Percentiles rank a stretch among this genome's conserved stretches.
Evolutionary conservation across 2,329 filamentous ascomycete species (phyloP).

Genomic region (Sphaerulina musiva): DNA sequence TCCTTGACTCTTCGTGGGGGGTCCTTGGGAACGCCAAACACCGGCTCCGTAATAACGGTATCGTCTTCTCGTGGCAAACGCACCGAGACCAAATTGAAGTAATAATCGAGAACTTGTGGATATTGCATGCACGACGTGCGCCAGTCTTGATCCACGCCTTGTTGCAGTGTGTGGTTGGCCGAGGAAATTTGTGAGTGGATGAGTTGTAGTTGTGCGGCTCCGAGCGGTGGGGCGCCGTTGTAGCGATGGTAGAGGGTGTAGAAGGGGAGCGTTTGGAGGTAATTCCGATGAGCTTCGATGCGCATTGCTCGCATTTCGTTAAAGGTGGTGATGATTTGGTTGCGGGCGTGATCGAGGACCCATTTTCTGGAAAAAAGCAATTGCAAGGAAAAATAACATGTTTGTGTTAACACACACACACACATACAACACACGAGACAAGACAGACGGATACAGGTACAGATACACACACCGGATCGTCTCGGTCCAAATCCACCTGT

Average conservation of each 20-base stretch:
- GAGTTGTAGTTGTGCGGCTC: conserved; percentile 36
- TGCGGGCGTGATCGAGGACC: conserved; percentile 42
- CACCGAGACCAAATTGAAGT: conserved; percentile 63
- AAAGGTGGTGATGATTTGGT: conserved; percentile 42
- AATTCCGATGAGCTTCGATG: conserved; percentile 38
- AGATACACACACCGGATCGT: conserved; percentile 27
- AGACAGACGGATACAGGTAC: neutral
- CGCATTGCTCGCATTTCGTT: conserved; percentile 37
- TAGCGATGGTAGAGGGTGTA: conserved; percentile 44
- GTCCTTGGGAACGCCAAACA: conserved; percentile 20
- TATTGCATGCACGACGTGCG: conserved; percentile 67
- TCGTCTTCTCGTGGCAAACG: conserved; percentile 54
- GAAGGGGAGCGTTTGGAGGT: conserved; percentile 41
- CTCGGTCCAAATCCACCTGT: conserved; percentile 27
- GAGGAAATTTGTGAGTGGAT: conserved; percentile 51
- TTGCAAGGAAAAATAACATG: too few species aligned
- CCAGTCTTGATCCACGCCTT: conserved; percentile 74
- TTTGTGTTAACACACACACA: neutral
- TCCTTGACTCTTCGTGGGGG: conserved; percentile 7
- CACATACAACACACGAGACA: neutral
- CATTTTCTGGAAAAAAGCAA: conserved; percentile 35
- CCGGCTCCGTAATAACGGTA: conserved; percentile 34
- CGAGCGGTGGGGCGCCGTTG: conserved; percentile 40
- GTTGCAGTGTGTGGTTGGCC: conserved; percentile 61
- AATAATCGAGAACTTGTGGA: conserved; percentile 76